Evolutionary conservation across 768 basidiomycete genomes (phyloP).

Genomic region (Daedaleopsis sinensis): DNA sequence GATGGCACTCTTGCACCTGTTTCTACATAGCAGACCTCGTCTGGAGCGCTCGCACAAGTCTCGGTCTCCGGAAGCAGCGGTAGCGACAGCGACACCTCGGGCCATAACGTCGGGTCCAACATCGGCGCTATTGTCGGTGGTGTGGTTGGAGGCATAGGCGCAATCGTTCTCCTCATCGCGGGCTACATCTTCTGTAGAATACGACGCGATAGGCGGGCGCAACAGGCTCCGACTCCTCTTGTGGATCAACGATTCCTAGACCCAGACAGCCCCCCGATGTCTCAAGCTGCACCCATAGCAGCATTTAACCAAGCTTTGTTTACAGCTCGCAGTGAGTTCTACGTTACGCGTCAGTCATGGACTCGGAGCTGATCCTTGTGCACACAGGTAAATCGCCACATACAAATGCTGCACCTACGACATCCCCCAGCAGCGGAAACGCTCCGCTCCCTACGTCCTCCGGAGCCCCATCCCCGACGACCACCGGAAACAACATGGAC

Average conservation of each 20-base stretch:
- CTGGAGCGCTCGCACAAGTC: background rate
- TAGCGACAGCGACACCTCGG: background rate
- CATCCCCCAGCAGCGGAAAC: too few species aligned
- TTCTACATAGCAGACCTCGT: background rate
- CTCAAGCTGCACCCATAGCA: background rate
- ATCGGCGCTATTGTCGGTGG: background rate
- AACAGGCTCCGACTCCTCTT: too few species aligned
- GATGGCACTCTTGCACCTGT: background rate
- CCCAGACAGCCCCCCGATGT: background rate
- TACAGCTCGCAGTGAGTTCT: too few species aligned
- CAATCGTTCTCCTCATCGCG: background rate
- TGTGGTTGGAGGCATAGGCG: background rate
- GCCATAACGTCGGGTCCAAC: background rate
- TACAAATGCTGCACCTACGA: too few species aligned
- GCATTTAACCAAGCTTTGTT: too few species aligned
- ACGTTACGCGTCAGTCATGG: too few species aligned
- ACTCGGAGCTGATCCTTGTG: too few species aligned
- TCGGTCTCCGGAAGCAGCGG: background rate
- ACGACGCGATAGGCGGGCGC: background rate
- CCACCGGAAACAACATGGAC: too few species aligned
- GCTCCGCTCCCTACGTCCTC: too few species aligned
- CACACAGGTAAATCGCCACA: too few species aligned
- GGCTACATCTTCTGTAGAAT: background rate
- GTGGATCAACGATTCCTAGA: background rate
- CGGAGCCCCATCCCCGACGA: too few species aligned